Evolutionary conservation across 108 stramenopile genomes (phyloP).

Genomic region (Skeletonema tropicum): DNA sequence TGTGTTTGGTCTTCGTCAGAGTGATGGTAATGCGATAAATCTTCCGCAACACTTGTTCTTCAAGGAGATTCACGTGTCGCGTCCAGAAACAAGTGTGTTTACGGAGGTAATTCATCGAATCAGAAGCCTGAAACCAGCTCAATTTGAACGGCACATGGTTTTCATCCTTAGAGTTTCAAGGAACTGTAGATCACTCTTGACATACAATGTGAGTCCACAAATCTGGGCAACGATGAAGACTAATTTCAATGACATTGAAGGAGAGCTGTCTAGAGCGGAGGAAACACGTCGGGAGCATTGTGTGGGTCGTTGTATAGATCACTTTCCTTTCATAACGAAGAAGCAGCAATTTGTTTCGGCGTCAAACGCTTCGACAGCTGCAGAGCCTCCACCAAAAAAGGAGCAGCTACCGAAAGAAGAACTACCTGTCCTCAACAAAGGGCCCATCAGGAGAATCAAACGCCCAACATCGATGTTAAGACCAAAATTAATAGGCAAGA

Average conservation of each 20-base stretch:
- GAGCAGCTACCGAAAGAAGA: constrained; percentile 7
- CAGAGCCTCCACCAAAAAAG: constrained; percentile 3
- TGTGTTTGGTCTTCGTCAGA: constrained; percentile 48
- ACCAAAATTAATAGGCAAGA: constrained; percentile 80
- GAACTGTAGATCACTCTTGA: constrained; percentile 21
- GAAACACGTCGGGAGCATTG: constrained; percentile 10
- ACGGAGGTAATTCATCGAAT: constrained; percentile 29
- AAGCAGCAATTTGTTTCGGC: constrained; percentile 12
- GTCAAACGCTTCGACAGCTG: background rate
- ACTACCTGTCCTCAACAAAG: constrained; percentile 19
- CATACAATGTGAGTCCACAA: constrained; percentile 37
- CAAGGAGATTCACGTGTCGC: constrained; percentile 20
- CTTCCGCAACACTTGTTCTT: constrained; percentile 39
- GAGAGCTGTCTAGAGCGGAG: constrained; percentile 19
- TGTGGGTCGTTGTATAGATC: constrained; percentile 22
- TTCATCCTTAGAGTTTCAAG: constrained; percentile 42
- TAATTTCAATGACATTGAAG: constrained; percentile 42
- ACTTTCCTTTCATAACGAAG: constrained; percentile 20
- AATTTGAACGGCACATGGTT: constrained; percentile 29
- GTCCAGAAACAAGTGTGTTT: constrained; percentile 33
- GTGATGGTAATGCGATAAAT: constrained; percentile 13
- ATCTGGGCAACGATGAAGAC: constrained; percentile 15
- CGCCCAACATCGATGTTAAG: constrained; percentile 67
- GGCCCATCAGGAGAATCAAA: constrained; percentile 41
- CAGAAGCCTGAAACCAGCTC: constrained; percentile 21